Base-by-base conservation (phyloP, 768 basidiomycete species). In the Leccinum arenicola region DNA sequence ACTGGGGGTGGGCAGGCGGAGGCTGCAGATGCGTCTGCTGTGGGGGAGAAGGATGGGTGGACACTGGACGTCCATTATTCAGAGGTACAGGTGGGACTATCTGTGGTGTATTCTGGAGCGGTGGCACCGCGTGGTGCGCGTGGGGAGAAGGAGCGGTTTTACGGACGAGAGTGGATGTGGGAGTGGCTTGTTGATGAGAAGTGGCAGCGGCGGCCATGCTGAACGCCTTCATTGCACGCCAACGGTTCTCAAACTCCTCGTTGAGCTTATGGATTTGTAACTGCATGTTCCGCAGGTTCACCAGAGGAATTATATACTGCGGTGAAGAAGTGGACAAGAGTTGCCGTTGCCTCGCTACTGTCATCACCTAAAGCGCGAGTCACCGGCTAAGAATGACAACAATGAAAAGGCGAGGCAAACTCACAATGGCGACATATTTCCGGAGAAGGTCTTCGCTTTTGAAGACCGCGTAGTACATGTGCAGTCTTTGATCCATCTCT, bases 351-450 rank as follows among this genome's bases (percentile, higher is more conserved):
- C 76, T 77, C 29, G 67, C 66, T 23, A 82, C 79, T 15, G 78
- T 77, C 55, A 76, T 64, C 33, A 79, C 77, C 84, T 83, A 58
- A 57, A 57, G 31, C 38, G 6, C 52, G 56, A 38, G 57, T 54
- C 49, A 64, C 57, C 52, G 33, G 35, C 23, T 50, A 54, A 66
- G 56, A 5, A 54, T 57, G 58, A 45, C 15, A 15, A 50, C 54
- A 19, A 60, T 29, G 64, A 64, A 64, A 38, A 56, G 25, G 64
- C 51, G 53, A 66, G 59, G 47, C 27, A 21, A 52, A 62, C 86
- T 59, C 64, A 89, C 88, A 55, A 87, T 84, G 12, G 75, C 68
- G 36, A 86, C 74, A 31, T 83, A 68, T 70, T 74, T 82, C 67
- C 76, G 80, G 52, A 88, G 74, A 48, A 73, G 43, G 0, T 80